Base-by-base conservation (phyloP, 257 asterid genomes). In the Scutellaria barbata region DNA sequence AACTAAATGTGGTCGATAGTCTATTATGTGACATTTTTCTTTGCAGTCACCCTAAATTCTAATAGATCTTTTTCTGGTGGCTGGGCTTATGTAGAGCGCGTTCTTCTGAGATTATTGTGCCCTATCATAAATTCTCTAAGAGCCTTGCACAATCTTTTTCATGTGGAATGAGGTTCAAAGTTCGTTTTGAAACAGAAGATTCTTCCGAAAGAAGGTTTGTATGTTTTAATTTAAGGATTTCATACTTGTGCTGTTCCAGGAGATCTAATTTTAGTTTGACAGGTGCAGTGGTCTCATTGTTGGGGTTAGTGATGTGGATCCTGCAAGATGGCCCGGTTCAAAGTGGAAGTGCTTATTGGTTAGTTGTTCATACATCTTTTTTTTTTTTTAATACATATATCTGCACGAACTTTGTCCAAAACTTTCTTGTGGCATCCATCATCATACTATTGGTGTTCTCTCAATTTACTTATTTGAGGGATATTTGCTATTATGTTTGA, bases 321-420 rank as follows among this genome's bases (percentile, higher is more conserved):
- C 96, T 45, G 85, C 77, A 62, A 82, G 95, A 74, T 95, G 99
- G 99, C 91, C 96, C 64, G 90, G 90, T 76, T 95, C 99, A 13
- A 95, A 86, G 78, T 95, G 99, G 99, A 89, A 88, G 80, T 84
- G 92, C 85, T 80, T 95, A 66, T 68, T 89, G 99, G 99, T 95
- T 83, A 48, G 85, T 55, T 1, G 20, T 66, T 54, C 40, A 33
- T 66, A 50, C 2, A 6, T 54, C 57, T 41, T 0, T 58, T 64
- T 10, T 17, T 5, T 65, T 18, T 13, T 46, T 11, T 25, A 30
- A 30, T 30, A 30, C 35, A 30, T 54, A 30, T 37, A 45, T 37
- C 76, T 65, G 53, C 10, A 47, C 8, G 40, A 30, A 68, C 8
- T 73, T 35, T 17, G 30, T 12, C 42, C 5, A 42, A 43, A 66